Percentiles rank a stretch among this genome's conserved stretches.
Conservation (phyloP, 345 rosid species). For the Populus ilicifolia region DNA sequence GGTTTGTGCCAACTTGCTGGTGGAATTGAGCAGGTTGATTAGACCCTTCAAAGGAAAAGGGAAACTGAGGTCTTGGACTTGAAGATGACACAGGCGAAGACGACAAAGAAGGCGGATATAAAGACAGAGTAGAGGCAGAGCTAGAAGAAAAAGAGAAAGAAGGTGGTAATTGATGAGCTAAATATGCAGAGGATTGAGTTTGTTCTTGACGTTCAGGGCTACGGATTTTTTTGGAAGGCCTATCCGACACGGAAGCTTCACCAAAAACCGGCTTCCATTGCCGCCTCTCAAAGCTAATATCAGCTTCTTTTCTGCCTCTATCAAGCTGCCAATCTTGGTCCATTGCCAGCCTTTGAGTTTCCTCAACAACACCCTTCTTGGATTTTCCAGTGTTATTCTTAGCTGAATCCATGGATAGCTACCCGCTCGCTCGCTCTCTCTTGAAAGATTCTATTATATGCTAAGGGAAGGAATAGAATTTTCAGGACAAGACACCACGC, state of each 20-base stretch:
- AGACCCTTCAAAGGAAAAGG: slow-evolving; percentile 45
- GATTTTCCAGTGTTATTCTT: slow-evolving; percentile 47
- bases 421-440: slow-evolving; percentile 37
- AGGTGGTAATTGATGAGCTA: slow-evolving; percentile 8
- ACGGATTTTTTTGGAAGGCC: slow-evolving; percentile 60
- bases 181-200: slow-evolving; percentile 23
- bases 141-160: slow-evolving; percentile 17
- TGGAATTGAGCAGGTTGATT: slow-evolving; percentile 38
- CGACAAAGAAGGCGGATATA: slow-evolving; percentile 17
- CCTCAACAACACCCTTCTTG: slow-evolving; percentile 36
- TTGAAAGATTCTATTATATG: not conserved
- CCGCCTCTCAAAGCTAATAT: slow-evolving; percentile 31
- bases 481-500: slow-evolving; percentile 16
- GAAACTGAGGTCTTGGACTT: slow-evolving; percentile 42
- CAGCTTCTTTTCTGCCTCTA: slow-evolving; percentile 29
- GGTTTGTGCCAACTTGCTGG: slow-evolving; percentile 31
- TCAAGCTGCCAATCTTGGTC: slow-evolving; percentile 39
- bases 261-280: slow-evolving; percentile 52
- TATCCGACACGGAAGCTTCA: slow-evolving; percentile 49
- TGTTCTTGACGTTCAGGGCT: slow-evolving; percentile 54
- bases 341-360: slow-evolving; percentile 26
- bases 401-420: slow-evolving; percentile 37
- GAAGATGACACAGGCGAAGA: slow-evolving; percentile 15
- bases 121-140: slow-evolving; percentile 1
- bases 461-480: slow-evolving; percentile 4